phyloP scores from a whole-genome alignment of 2,329 filamentous ascomycete species.

The Bipolaris sorokiniana region DNA sequence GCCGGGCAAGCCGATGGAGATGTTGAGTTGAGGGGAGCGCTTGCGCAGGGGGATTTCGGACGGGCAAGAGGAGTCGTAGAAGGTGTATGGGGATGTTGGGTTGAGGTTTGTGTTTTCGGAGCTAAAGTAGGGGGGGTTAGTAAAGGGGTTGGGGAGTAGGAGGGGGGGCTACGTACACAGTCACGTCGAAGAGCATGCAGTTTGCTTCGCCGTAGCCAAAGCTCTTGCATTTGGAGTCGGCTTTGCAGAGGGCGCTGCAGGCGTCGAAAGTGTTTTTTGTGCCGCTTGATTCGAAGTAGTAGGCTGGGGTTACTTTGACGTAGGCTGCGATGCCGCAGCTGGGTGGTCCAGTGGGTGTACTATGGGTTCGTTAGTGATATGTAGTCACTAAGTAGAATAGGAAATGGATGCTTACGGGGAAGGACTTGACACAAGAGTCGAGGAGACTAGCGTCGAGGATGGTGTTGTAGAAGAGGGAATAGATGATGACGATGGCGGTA shows the following conservation, averaged over 20 bases:
- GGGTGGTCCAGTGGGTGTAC: constrained; percentile 23
- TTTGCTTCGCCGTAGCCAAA: constrained; percentile 45
- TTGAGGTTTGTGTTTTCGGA: constrained; percentile 43
- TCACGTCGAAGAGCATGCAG: constrained; percentile 43
- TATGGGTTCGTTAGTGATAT: constrained; percentile 12
- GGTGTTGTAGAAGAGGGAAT: background rate
- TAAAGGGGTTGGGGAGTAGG: background rate
- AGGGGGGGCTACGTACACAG: constrained; percentile 29
- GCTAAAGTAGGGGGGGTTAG: constrained; percentile 13
- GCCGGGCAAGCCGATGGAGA: constrained; percentile 12
- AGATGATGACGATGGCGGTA: background rate
- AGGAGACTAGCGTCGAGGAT: constrained; percentile 7
- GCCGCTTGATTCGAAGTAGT: constrained; percentile 44
- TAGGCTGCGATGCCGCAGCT: constrained; percentile 42
- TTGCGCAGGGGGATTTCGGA: constrained; percentile 39
- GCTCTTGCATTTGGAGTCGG: constrained; percentile 39
- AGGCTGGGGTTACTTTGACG: constrained; percentile 38
- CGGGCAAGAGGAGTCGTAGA: constrained; percentile 40
- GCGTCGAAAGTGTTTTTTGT: constrained; percentile 42
- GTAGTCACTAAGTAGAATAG: background rate
- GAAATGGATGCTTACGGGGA: constrained; percentile 29
- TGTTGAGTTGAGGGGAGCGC: constrained; percentile 26
- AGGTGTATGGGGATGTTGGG: constrained; percentile 44
- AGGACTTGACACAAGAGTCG: constrained; percentile 22
- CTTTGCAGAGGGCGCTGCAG: constrained; percentile 41